Evolutionary conservation across 1,139 yeast genomes (phyloP).

Genomic region (Debaryomycetaceae sp.): DNA sequence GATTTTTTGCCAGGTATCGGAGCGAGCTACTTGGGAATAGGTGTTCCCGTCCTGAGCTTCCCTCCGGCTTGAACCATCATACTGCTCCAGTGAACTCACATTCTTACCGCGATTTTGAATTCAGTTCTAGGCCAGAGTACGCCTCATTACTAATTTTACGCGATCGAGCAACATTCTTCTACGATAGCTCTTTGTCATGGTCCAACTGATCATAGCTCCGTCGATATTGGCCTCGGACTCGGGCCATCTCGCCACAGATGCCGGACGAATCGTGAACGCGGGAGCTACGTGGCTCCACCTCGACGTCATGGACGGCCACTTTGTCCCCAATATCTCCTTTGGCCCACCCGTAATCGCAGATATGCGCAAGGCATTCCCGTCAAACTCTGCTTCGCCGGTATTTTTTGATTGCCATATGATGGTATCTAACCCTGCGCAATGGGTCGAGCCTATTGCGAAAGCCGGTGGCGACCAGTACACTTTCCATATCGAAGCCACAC

Average conservation of each 20-base stretch:
- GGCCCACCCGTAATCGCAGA: slow-evolving; percentile 86
- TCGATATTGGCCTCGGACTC: slow-evolving; percentile 93
- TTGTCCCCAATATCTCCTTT: slow-evolving; percentile 90
- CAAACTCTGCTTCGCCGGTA: slow-evolving; percentile 35
- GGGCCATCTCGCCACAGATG: slow-evolving; percentile 78
- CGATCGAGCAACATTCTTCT: no score
- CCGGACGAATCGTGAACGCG: slow-evolving; percentile 62
- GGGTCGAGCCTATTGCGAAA: slow-evolving; percentile 89
- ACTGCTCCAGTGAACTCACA: no score
- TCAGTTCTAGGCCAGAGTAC: no score
- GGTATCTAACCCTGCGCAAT: slow-evolving; percentile 90
- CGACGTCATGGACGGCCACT: slow-evolving; percentile 98
- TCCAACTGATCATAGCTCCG: slow-evolving; percentile 84
- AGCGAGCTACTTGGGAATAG: no score
- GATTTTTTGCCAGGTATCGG: no score
- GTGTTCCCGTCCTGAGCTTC: no score
- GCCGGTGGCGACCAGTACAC: slow-evolving; percentile 97
- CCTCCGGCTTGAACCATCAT: no score
- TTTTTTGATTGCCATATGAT: slow-evolving; percentile 98
- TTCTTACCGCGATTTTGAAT: no score
- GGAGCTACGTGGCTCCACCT: slow-evolving; percentile 94
- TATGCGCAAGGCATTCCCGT: slow-evolving; percentile 68
- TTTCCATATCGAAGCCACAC: slow-evolving; percentile 90
- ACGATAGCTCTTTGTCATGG: slow-evolving; percentile 33
- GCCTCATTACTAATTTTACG: no score